Percentiles rank a stretch among this genome's conserved stretches.
Conservation (phyloP, 2,329 filamentous ascomycete species). For the Xylariales sp. region DNA sequence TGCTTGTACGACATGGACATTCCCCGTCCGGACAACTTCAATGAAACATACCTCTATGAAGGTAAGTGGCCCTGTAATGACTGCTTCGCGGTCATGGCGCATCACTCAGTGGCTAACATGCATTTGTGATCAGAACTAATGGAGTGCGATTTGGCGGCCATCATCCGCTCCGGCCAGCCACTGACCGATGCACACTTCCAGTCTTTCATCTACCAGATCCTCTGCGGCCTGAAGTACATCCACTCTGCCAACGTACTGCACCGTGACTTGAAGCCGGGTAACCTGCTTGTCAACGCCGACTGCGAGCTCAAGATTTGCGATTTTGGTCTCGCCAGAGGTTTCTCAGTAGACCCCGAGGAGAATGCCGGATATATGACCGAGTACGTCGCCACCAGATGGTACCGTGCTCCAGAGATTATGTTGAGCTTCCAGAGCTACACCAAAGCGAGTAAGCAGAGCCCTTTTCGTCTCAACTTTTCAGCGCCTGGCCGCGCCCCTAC, state of each 20-base stretch:
- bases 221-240: constrained; percentile 98
- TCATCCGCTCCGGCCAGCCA: constrained; percentile 94
- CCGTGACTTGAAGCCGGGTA: constrained; percentile 94
- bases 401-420: constrained; percentile 94
- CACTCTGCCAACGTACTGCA: constrained; percentile 98
- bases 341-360: constrained; percentile 95
- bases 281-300: constrained; percentile 95
- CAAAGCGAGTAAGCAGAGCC: constrained; percentile 99
- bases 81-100: too few species aligned
- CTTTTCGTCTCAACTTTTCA: too few species aligned
- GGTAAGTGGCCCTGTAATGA: constrained; percentile 66
- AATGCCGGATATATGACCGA: constrained; percentile 99
- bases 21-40: constrained; percentile 94
- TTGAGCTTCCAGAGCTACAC: constrained; percentile 99
- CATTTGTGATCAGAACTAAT: constrained; percentile 99
- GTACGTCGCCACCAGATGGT: constrained; percentile 98
- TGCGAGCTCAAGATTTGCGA: constrained; percentile 99
- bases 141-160: constrained; percentile 97
- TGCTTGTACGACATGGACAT: constrained; percentile 99
- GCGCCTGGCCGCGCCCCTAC: too few species aligned
- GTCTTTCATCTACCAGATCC: constrained; percentile 99
- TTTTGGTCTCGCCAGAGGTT: constrained; percentile 92
- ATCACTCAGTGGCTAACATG: too few species aligned
- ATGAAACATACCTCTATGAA: constrained; percentile 98
- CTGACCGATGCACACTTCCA: constrained; percentile 98